Conservation (phyloP, 306 rosid species). For the Albizia julibrissin region DNA sequence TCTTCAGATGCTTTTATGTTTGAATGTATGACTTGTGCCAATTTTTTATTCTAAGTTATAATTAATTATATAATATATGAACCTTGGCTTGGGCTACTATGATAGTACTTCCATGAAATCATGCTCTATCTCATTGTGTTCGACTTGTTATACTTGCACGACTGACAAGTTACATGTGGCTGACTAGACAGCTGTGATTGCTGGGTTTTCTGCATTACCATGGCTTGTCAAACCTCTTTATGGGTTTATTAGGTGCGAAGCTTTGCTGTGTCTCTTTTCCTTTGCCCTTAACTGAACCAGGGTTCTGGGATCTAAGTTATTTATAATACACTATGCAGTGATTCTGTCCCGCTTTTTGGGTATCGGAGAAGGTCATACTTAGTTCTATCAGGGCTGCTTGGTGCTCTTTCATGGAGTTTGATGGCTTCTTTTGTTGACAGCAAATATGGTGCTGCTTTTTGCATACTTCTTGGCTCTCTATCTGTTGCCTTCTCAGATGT, state of each 20-base stretch:
- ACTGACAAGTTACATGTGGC: slow-evolving; percentile 46
- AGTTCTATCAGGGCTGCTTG: slow-evolving; percentile 93
- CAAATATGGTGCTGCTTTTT: slow-evolving; percentile 83
- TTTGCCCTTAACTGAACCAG: slow-evolving; percentile 7
- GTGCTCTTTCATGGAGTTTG: slow-evolving; percentile 93
- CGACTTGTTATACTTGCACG: slow-evolving; percentile 12
- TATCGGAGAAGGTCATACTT: slow-evolving; percentile 95
- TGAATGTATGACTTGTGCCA: slow-evolving; percentile 3
- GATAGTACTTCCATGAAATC: slow-evolving; percentile 19
- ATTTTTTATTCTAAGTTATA: slow-evolving; percentile 10
- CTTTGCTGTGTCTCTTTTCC: slow-evolving; percentile 24
- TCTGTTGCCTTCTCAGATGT: slow-evolving; percentile 99
- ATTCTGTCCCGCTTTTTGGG: slow-evolving; percentile 96
- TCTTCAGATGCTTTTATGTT: slow-evolving; percentile 17
- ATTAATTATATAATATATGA: slow-evolving; percentile 1
- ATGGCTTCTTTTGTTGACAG: slow-evolving; percentile 83
- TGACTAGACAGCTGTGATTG: slow-evolving; percentile 93
- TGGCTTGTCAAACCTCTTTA: slow-evolving; percentile 95
- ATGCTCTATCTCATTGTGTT: neutral
- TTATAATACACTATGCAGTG: slow-evolving; percentile 65
- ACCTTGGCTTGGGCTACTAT: slow-evolving; percentile 5
- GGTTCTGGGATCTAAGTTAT: slow-evolving; percentile 12
- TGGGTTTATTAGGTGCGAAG: slow-evolving; percentile 83
- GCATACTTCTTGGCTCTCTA: slow-evolving; percentile 92
- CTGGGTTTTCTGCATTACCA: slow-evolving; percentile 84